Evolutionary conservation across 805 yeast genomes (phyloP).

Genomic region (Wickerhamomyces hampshirensis): DNA sequence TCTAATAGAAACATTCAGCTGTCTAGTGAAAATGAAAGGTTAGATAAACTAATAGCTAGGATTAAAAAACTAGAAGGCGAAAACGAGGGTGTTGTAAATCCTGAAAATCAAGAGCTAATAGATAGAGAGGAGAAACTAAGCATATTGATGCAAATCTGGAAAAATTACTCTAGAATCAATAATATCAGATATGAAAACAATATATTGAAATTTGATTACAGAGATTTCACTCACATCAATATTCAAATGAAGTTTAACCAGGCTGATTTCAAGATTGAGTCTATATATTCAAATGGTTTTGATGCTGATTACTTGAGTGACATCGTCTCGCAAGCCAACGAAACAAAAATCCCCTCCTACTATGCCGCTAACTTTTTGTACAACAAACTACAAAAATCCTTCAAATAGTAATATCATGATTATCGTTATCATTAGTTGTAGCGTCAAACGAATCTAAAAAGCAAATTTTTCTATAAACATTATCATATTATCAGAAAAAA

Average conservation of each 20-base stretch:
- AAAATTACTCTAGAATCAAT: slow-evolving; percentile 4
- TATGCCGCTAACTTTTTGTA: slow-evolving; percentile 2
- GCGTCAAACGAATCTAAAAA: too few relatives aligned
- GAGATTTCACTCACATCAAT: slow-evolving; percentile 1
- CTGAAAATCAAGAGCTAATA: slow-evolving; percentile 3
- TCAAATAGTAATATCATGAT: too few relatives aligned
- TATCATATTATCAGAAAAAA: too few relatives aligned
- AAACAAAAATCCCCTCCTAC: slow-evolving; percentile 1
- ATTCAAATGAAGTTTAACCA: slow-evolving; percentile 2
- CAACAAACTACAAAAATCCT: neutral
- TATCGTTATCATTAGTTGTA: too few relatives aligned
- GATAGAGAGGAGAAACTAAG: slow-evolving; percentile 13
- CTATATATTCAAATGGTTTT: neutral
- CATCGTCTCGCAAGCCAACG: neutral
- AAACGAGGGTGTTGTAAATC: neutral
- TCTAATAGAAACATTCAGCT: neutral
- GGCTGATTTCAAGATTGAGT: slow-evolving; percentile 2
- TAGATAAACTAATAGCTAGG: slow-evolving; percentile 5
- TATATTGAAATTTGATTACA: slow-evolving; percentile 4
- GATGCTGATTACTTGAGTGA: neutral
- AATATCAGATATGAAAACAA: slow-evolving; percentile 6
- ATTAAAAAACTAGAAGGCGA: slow-evolving; percentile 6
- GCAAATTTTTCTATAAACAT: too few relatives aligned
- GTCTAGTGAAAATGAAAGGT: slow-evolving; percentile 3
- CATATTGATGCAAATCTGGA: slow-evolving; percentile 11